Percentiles rank a stretch among this genome's conserved stretches.
Evolutionary conservation across 1,139 yeast species (phyloP).

Genomic region (Suhomyces bokatorum): DNA sequence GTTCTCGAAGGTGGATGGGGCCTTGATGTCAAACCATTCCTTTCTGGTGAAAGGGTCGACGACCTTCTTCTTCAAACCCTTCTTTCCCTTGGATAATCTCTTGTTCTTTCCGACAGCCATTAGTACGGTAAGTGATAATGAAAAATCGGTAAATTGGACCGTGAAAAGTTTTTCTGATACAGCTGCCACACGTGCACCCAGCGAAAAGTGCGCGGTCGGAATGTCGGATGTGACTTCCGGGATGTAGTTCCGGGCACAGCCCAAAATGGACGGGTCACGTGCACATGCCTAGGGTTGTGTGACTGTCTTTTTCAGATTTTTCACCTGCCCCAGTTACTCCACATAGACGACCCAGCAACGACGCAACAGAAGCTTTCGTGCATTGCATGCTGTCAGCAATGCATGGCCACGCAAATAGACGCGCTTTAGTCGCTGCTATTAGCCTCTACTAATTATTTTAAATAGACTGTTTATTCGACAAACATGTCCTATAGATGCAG

Average conservation of each 20-base stretch:
- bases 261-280: slow-evolving; percentile 4
- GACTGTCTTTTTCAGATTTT: slow-evolving; percentile 3
- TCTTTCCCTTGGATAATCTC: slow-evolving; percentile 56
- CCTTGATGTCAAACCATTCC: slow-evolving; percentile 55
- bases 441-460: background rate
- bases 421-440: too few species aligned
- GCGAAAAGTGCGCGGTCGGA: slow-evolving; percentile 1
- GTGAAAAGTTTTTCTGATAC: slow-evolving; percentile 12
- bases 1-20: slow-evolving; percentile 53
- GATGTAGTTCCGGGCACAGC: background rate
- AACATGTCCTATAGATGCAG: slow-evolving; percentile 36
- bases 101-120: slow-evolving; percentile 58
- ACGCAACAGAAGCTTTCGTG: background rate
- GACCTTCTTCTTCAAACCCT: slow-evolving; percentile 54
- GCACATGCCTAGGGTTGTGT: slow-evolving; percentile 5
- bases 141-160: background rate
- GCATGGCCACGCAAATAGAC: too few species aligned
- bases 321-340: background rate
- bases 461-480: slow-evolving; percentile 41
- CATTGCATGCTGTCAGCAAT: too few species aligned
- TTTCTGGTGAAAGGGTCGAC: slow-evolving; percentile 54
- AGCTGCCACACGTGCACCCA: slow-evolving; percentile 4
- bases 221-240: background rate
- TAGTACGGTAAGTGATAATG: slow-evolving; percentile 13
- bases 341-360: background rate